Conservation (phyloP, 495 filamentous ascomycete genomes). For the Xylaria flabelliformis region DNA sequence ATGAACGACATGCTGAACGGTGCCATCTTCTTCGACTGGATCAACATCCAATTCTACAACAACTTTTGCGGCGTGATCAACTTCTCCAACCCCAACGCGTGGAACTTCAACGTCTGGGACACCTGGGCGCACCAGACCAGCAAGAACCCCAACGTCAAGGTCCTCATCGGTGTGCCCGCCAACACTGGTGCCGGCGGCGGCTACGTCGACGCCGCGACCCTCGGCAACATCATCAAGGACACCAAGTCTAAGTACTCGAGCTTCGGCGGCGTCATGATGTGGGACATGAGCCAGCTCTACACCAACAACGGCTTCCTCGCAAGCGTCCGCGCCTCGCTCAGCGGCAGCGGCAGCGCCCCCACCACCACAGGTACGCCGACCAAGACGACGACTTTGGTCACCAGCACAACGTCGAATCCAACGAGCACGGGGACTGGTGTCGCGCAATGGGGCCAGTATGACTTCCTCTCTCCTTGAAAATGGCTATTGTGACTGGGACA, state of each 20-base stretch:
- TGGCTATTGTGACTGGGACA: slow-evolving; percentile 5
- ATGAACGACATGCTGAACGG: slow-evolving; percentile 62
- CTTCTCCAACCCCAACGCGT: slow-evolving; percentile 63
- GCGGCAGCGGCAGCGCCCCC: slow-evolving; percentile 16
- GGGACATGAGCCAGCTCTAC: slow-evolving; percentile 70
- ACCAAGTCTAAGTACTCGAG: slow-evolving; percentile 57
- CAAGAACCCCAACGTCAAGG: slow-evolving; percentile 67
- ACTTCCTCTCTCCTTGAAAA: slow-evolving; percentile 13
- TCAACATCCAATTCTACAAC: slow-evolving; percentile 74
- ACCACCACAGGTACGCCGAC: slow-evolving; percentile 31
- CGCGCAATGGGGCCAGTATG: slow-evolving; percentile 48
- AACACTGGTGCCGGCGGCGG: slow-evolving; percentile 65
- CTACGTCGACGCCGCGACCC: slow-evolving; percentile 55
- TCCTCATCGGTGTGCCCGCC: slow-evolving; percentile 71
- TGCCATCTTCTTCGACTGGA: slow-evolving; percentile 63
- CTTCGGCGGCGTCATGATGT: slow-evolving; percentile 76
- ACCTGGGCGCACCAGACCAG: slow-evolving; percentile 69
- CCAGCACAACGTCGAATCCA: slow-evolving; percentile 9
- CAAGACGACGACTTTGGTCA: slow-evolving; percentile 22
- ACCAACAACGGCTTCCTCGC: slow-evolving; percentile 64
- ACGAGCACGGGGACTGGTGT: slow-evolving; percentile 23
- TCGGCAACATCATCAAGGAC: slow-evolving; percentile 58
- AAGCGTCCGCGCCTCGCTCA: slow-evolving; percentile 42
- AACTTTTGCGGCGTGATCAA: slow-evolving; percentile 68
- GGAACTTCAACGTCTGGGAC: slow-evolving; percentile 76